These are phyloP conservation scores for Pichiaceae sp. DNA, from an alignment of 1,139 yeast species.

Conservation along the genomic window DNA sequence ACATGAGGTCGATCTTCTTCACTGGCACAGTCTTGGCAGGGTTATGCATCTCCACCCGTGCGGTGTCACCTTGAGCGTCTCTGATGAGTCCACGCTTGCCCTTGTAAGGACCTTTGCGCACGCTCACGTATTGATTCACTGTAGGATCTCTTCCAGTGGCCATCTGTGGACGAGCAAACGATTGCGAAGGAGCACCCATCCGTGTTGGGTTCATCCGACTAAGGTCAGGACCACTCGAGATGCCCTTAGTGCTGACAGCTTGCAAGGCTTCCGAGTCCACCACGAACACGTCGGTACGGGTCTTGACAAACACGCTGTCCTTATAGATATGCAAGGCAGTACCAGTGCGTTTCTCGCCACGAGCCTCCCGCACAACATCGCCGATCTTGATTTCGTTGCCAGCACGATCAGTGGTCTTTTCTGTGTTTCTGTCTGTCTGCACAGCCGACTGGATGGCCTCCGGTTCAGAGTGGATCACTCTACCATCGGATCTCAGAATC, in stretches of 20 bases:
- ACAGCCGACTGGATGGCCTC: slow-evolving; percentile 75
- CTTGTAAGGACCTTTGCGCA: slow-evolving; percentile 85
- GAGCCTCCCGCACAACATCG: slow-evolving; percentile 78
- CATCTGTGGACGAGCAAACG: slow-evolving; percentile 29
- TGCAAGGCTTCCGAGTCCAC: slow-evolving; percentile 68
- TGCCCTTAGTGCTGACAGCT: slow-evolving; percentile 55
- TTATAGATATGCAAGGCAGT: slow-evolving; percentile 80
- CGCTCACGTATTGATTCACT: slow-evolving; percentile 75
- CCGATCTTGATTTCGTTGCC: slow-evolving; percentile 85
- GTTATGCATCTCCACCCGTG: slow-evolving; percentile 89
- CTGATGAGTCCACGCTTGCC: slow-evolving; percentile 91
- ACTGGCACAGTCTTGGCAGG: slow-evolving; percentile 84
- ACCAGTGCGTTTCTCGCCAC: slow-evolving; percentile 83
- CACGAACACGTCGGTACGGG: slow-evolving; percentile 70
- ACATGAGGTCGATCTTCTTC: slow-evolving; percentile 67
- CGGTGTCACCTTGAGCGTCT: slow-evolving; percentile 85
- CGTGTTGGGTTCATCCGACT: slow-evolving; percentile 79
- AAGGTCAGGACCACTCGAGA: slow-evolving; percentile 39
- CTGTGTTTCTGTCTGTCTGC: slow-evolving; percentile 53
- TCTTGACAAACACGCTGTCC: slow-evolving; percentile 67
- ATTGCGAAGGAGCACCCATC: slow-evolving; percentile 30
- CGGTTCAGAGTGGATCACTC: slow-evolving; percentile 63
- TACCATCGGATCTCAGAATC: slow-evolving; percentile 79
- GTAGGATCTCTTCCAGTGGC: slow-evolving; percentile 72
- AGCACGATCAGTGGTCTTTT: slow-evolving; percentile 77